These are phyloP conservation scores for Phytophthora aleatoria DNA, from an alignment of 352 stramenopile species.

Conservation along the genomic window DNA sequence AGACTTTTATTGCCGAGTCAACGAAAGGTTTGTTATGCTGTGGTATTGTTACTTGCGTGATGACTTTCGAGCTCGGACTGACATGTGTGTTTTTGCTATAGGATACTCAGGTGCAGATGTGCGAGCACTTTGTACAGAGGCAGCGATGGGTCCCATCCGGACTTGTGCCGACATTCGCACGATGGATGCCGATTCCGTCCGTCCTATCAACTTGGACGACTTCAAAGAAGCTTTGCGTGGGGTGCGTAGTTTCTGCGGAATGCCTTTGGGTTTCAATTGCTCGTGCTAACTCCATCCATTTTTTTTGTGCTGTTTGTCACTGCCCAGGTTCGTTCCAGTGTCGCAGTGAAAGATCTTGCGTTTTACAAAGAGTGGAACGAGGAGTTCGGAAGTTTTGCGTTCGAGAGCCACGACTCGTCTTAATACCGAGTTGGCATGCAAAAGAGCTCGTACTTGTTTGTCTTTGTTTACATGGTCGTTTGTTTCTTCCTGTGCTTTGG, in stretches of 20 bases:
- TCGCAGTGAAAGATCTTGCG: constrained; percentile 93
- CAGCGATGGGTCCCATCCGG: constrained; percentile 96
- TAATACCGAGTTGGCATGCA: constrained; percentile 17
- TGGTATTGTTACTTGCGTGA: background rate
- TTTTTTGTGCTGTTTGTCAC: background rate
- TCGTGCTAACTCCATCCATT: background rate
- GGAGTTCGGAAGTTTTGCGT: constrained; percentile 91
- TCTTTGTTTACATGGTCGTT: constrained; percentile 34
- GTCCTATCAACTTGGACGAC: constrained; percentile 94
- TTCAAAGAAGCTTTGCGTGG: constrained; percentile 94
- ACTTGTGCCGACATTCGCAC: constrained; percentile 82
- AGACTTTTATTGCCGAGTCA: constrained; percentile 86
- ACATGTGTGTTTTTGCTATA: constrained; percentile 22
- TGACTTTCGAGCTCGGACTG: constrained; percentile 6
- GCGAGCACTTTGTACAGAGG: constrained; percentile 96
- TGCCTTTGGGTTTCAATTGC: background rate
- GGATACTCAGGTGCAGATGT: constrained; percentile 99
- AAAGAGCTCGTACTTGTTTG: constrained; percentile 11
- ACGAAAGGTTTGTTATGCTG: constrained; percentile 62
- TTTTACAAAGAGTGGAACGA: constrained; percentile 94
- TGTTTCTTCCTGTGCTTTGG: constrained; percentile 10
- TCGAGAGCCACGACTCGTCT: constrained; percentile 65
- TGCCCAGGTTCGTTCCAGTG: constrained; percentile 92
- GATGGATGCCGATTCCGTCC: constrained; percentile 91
- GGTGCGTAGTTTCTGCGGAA: constrained; percentile 35